phyloP scores from a whole-genome alignment of 129 eudicot genomes.

The Centrapalus pauciflorus region DNA sequence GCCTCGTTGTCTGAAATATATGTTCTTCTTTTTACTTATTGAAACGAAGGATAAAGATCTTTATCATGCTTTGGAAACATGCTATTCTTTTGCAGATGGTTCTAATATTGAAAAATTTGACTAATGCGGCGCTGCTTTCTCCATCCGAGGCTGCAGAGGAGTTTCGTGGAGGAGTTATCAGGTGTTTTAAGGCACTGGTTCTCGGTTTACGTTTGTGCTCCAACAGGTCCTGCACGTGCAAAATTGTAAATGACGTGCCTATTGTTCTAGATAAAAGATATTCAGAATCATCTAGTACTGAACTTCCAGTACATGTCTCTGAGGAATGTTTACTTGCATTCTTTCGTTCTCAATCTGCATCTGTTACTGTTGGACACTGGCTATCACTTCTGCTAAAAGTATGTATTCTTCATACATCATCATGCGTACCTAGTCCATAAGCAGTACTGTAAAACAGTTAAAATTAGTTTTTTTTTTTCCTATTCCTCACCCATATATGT shows the following conservation, averaged over 20 bases:
- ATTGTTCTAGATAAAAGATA: conserved; percentile 34
- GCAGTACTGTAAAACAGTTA: background rate
- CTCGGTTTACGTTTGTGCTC: conserved; percentile 50
- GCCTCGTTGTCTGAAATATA: background rate
- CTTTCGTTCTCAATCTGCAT: conserved; percentile 77
- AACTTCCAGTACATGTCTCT: conserved; percentile 10
- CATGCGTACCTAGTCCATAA: background rate
- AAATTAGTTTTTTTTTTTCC: background rate
- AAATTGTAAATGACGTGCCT: conserved; percentile 43
- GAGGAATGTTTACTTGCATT: conserved; percentile 68
- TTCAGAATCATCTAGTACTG: conserved; percentile 16
- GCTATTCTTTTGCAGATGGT: conserved; percentile 43
- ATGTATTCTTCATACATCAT: conserved; percentile 14
- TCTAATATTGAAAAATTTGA: conserved; percentile 74
- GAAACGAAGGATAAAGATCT: background rate
- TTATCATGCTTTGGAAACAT: background rate
- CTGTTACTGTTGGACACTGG: conserved; percentile 92
- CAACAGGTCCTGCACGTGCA: conserved; percentile 67
- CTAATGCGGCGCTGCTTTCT: conserved; percentile 79
- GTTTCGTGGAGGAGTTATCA: conserved; percentile 86
- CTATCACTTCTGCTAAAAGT: conserved; percentile 86
- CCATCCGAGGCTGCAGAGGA: conserved; percentile 89
- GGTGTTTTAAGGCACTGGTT: conserved; percentile 71
- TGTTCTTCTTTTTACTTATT: background rate
- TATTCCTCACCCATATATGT: background rate